Base-by-base conservation (phyloP, 352 stramenopile species). In the Phytophthora vignae region DNA sequence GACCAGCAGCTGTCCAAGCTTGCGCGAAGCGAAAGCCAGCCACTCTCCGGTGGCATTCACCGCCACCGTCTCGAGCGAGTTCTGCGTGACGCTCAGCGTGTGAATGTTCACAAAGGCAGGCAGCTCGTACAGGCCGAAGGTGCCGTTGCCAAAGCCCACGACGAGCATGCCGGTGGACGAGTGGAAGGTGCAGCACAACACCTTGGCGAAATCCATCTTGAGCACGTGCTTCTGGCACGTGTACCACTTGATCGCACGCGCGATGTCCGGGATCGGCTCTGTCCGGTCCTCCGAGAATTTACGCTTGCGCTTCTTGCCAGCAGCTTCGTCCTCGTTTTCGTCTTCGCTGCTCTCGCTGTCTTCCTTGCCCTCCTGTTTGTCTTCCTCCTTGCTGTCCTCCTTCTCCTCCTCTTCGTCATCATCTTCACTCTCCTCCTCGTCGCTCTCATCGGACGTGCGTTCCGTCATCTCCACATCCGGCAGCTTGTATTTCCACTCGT, bases 71-170 rank as follows among this genome's bases (percentile, higher is more conserved):
- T 90, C 89, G 66, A 99, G 83, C 56, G 94, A 81, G 65, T 96
- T 94, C 69, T 97, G 87, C 56, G 89, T 94, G 73, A 98, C 90
- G 71, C 90, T 97, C 10, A 98, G 76, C n/a, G 97, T 99, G 84
- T 99, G 98, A 70, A 99, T 98, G 74, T 99, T 98, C 53, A 95
- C 92, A 63, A 98, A 94, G 4, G 88, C 89, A 2, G 98, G 98
- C 60, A 99, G 85, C 60, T 99, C 95, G 82, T 99, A 99, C 22
- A 99, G 84, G 7, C 96, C 97, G 74, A 99, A 99, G 25, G 99
- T 94, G 65, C 98, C 98, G 60, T 97, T 98, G 58, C 90, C 92
- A 82, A 99, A 99, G 44, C 97, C 98, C 19, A 99, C 88, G 11
- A 99, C 90, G 10, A 99, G 88, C 54, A 99, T 77, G 2, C 88